phyloP scores from a whole-genome alignment of 164 flowering plant species.

The Dillenia turbinata region DNA sequence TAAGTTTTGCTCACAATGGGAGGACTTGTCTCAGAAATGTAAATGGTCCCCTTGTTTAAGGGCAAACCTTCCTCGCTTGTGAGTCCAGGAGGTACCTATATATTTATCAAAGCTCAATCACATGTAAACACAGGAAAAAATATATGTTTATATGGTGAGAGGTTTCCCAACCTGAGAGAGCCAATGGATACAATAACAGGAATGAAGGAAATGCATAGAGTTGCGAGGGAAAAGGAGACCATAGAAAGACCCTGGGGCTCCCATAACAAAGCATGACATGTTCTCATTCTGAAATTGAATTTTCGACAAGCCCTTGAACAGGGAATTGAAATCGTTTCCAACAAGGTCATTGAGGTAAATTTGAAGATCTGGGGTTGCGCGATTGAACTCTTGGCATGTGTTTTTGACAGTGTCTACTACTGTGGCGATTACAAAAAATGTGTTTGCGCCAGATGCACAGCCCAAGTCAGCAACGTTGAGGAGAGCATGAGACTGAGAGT shows the following conservation, averaged over 20 bases:
- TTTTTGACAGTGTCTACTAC: not conserved
- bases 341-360: conserved; percentile 17
- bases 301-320: not conserved
- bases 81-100: conserved; percentile 17
- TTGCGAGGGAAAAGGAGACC: conserved; percentile 9
- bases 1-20: conserved; percentile 12
- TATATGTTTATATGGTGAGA: no score
- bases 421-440: conserved; percentile 1
- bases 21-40: conserved; percentile 22
- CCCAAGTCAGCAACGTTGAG: conserved; percentile 10
- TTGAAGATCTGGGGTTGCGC: conserved; percentile 3
- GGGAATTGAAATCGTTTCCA: conserved; percentile 10
- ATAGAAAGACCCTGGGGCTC: conserved; percentile 10
- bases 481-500: no score
- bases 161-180: conserved; percentile 10
- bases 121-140: no score
- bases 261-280: not conserved
- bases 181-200: conserved; percentile 11
- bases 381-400: conserved; percentile 1
- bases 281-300: not conserved
- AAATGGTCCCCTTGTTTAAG: conserved; percentile 25
- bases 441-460: conserved; percentile 6
- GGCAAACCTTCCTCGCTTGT: conserved; percentile 4
- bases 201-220: conserved; percentile 10
- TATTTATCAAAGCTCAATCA: no score